Evolutionary conservation across 257 asterid genomes (phyloP), one percentile per base, ranked within the genome.

Genomic region (Cordia subcordata): DNA sequence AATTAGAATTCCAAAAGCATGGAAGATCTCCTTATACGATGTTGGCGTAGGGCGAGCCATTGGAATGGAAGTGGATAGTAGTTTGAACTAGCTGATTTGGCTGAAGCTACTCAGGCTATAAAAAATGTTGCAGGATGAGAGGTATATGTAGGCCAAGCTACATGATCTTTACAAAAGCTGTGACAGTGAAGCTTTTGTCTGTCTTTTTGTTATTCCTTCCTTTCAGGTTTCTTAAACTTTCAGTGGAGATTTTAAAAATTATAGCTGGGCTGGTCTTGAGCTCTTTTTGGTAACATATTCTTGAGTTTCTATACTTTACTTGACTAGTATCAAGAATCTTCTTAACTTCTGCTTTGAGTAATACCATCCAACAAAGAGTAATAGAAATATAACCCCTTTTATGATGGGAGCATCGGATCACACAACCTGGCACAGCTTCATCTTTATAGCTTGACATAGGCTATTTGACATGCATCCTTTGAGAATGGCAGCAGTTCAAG

Each of bases 121-220:
- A 55, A n/a, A 11, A 40, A 33, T 40, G 33, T 15, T 5, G 32
- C 16, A 62, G 13, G 38, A 1, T 15, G 23, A 8, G 15, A 57
- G 73, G 76, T 84, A 80, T 86, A 71, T 82, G 86, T 90, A 90
- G 88, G 67, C 13, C 63, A 53, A 63, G 52, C 33, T 53, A 61
- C 49, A 72, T 50, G 57, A 53, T 57, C 70, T 69, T 66, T 74
- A 56, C 60, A 13, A 71, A n/a, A 77, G 66, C 51, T 61, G 85
- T 82, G 78, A 71, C 56, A 53, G 32, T 75, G 82, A 81, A 80
- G 85, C 80, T 66, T 76, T 71, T 58, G 71, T 46, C 68, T 52
- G 75, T 65, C 80, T 77, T 57, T 39, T 60, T 65, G 62, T 68
- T 63, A 27, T 62, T 33, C 62, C 67, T 64, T 27, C 22, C 39